Evolutionary conservation across 2,329 filamentous ascomycete species (phyloP).

Genomic region (Neonectria magnoliae): DNA sequence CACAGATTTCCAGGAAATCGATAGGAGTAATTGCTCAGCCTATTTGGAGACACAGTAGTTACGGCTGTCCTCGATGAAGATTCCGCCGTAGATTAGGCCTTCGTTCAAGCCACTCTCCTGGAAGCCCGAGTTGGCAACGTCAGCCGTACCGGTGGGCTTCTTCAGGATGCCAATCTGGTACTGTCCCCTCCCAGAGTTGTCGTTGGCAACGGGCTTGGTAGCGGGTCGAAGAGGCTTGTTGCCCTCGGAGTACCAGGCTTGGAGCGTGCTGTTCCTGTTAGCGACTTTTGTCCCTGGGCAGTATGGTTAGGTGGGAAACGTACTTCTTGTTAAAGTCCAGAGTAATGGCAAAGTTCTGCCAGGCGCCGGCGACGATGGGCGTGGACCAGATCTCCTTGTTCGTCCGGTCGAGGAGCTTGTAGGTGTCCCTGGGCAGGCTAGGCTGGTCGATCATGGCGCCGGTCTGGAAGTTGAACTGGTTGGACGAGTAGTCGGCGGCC

Average conservation of each 20-base stretch:
- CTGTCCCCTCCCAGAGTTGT: constrained; percentile 67
- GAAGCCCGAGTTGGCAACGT: constrained; percentile 59
- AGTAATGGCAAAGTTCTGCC: constrained; percentile 71
- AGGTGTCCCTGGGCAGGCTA: constrained; percentile 47
- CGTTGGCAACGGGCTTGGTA: constrained; percentile 57
- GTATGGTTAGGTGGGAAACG: constrained; percentile 31
- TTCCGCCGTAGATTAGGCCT: constrained; percentile 61
- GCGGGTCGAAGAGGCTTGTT: constrained; percentile 56
- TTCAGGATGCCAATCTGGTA: constrained; percentile 72
- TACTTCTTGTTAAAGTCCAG: constrained; percentile 67
- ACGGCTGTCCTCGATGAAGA: constrained; percentile 63
- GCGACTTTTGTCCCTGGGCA: background rate
- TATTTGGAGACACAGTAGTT: constrained; percentile 47
- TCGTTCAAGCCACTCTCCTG: constrained; percentile 62
- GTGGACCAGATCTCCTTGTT: constrained; percentile 61
- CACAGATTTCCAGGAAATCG: background rate
- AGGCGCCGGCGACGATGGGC: constrained; percentile 59
- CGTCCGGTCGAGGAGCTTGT: constrained; percentile 59
- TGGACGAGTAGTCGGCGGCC: constrained; percentile 57
- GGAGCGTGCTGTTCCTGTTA: constrained; percentile 56
- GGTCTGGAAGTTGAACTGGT: constrained; percentile 65
- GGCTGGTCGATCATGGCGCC: constrained; percentile 59
- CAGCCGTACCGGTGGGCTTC: constrained; percentile 62
- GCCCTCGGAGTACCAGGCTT: constrained; percentile 66
- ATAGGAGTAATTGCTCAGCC: background rate